Base-by-base conservation (phyloP, 805 yeast genomes). In the Candida coquimbonensis region DNA sequence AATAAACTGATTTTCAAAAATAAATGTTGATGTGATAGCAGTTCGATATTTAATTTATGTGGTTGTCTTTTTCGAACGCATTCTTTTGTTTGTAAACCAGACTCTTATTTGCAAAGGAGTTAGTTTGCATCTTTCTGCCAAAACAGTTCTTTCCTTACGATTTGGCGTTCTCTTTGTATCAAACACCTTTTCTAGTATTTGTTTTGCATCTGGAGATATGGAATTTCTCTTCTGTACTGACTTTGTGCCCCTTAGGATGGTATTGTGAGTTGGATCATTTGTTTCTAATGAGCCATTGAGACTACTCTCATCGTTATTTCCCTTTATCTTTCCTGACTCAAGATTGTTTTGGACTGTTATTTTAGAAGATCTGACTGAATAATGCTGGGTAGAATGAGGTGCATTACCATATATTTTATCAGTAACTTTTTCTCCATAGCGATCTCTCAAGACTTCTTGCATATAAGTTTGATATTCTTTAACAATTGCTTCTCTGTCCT, bases 11-110 rank as follows among this genome's bases (percentile, higher is more conserved):
- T 21, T 21, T 21, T 21, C 24, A n/a, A 5, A 21, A 21, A 21
- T 21, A 21, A 21, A 21, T 21, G 5, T 21, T 21, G 24, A 21
- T 21, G 24, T 21, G 24, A 21, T 21, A 21, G 24, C 3, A 21
- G 24, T 4, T 21, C 5, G 24, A 21, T 21, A 5, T 21, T 21
- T 21, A 21, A 3, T 21, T 21, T 21, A 21, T 21, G 24, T 21
- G 7, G 29, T 21, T 29, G 38, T 4, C 12, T 19, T 14, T 31
- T 59, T 61, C 3, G 56, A 51, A 17, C 63, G 51, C 59, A 57
- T 60, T 45, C 68, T 51, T 43, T 58, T 59, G 39, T 64, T 65
- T 1, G 65, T 61, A 40, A 65, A 64, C 69, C 69, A 64, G 2
- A 62, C 65, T 9, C 68, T 52, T 3, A 65, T 66, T 48, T 64